A percentile compares a stretch with the other conserved stretches of the same genome.
phyloP scores from a whole-genome alignment of 805 yeast genomes.

The Schizosaccharomyces japonicus region DNA sequence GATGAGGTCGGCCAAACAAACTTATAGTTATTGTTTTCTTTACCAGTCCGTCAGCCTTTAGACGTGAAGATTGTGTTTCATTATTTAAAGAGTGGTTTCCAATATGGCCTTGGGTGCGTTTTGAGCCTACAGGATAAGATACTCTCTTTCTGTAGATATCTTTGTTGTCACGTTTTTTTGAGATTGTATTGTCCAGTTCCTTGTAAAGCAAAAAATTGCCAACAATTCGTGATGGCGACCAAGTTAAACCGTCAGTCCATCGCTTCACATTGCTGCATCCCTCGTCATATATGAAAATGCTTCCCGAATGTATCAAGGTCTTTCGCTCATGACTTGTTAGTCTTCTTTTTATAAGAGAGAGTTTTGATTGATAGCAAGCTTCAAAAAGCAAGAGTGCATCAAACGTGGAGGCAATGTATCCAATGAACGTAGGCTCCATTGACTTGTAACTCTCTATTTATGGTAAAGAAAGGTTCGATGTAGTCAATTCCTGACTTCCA shows the following conservation, averaged over 20 bases:
- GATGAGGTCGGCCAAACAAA: slow-evolving; percentile 23
- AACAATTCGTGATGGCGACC: slow-evolving; percentile 78
- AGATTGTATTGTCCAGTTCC: slow-evolving; percentile 26
- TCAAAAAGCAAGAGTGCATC: slow-evolving; percentile 69
- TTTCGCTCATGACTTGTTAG: slow-evolving; percentile 62
- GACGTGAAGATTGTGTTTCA: slow-evolving; percentile 34
- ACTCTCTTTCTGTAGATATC: slow-evolving; percentile 36
- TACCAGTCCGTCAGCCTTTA: slow-evolving; percentile 48
- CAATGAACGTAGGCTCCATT: slow-evolving; percentile 38
- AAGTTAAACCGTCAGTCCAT: slow-evolving; percentile 90
- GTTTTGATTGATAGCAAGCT: slow-evolving; percentile 39
- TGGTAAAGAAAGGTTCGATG: no score
- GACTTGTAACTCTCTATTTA: no score
- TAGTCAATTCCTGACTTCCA: no score
- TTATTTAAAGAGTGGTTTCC: slow-evolving; percentile 30
- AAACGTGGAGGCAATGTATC: slow-evolving; percentile 57
- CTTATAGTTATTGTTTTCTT: slow-evolving; percentile 60
- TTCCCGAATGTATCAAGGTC: slow-evolving; percentile 45
- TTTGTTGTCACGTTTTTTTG: background rate
- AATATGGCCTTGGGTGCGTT: background rate
- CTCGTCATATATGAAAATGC: slow-evolving; percentile 66
- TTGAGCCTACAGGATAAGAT: background rate
- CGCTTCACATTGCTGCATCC: slow-evolving; percentile 63
- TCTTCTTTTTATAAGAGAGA: slow-evolving; percentile 45
- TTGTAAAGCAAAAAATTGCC: slow-evolving; percentile 70